A percentile compares a stretch with the other conserved stretches of the same genome.
Evolutionary conservation across 371 early-diverging fungal species (phyloP).

Genomic region (Zychaea mexicana): DNA sequence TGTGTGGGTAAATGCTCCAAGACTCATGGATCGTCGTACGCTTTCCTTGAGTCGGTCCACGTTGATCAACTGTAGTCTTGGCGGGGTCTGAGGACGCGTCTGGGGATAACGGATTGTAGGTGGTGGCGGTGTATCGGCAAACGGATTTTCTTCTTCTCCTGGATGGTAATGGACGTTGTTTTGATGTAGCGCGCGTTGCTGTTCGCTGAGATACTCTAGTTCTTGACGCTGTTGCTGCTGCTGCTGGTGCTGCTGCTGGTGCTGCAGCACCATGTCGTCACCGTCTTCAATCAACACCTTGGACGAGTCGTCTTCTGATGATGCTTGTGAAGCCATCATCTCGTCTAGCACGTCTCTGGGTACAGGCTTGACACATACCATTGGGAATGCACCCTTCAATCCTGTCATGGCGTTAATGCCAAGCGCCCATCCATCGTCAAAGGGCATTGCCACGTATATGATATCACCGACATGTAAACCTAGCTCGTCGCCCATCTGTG

Average conservation of each 20-base stretch:
- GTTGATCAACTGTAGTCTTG: conserved; percentile 5
- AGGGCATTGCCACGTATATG: conserved; percentile 58
- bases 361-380: conserved; percentile 58
- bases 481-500: conserved; percentile 71
- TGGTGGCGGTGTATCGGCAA: background rate
- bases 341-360: conserved; percentile 37
- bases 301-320: conserved; percentile 17
- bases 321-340: background rate
- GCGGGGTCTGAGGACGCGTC: background rate
- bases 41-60: conserved; percentile 25
- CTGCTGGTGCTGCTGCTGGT: background rate
- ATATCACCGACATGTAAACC: conserved; percentile 68
- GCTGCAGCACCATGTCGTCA: background rate
- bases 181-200: background rate
- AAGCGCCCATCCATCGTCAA: conserved; percentile 77
- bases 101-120: background rate
- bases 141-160: background rate
- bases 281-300: conserved; percentile 19
- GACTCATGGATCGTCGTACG: conserved; percentile 29
- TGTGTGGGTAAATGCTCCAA: conserved; percentile 8
- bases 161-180: background rate
- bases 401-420: conserved; percentile 71
- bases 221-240: background rate
- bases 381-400: conserved; percentile 72
- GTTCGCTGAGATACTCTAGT: no score